Conservation (phyloP, 2,329 filamentous ascomycete species). For the Neofusicoccum laricinum region DNA sequence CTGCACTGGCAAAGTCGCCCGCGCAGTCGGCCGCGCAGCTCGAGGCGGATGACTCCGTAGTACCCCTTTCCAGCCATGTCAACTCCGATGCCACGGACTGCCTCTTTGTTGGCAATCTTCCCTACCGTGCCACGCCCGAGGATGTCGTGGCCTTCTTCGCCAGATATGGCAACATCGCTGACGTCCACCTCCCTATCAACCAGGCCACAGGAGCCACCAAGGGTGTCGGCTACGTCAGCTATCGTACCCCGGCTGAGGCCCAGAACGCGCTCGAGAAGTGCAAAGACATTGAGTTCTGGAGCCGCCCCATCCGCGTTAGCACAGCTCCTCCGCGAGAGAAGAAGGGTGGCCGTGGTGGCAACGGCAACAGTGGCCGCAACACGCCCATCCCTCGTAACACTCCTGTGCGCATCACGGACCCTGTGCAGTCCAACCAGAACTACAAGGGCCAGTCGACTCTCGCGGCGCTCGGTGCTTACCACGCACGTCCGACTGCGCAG, state of each 20-base stretch:
- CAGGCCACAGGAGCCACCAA: neutral
- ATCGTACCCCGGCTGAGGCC: neutral
- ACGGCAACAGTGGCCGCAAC: neutral
- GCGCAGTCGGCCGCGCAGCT: neutral
- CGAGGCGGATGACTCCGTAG: neutral
- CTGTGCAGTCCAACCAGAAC: neutral
- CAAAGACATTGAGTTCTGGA: neutral
- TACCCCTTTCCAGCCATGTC: neutral
- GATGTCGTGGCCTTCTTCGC: slow-evolving; percentile 8
- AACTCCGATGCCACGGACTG: neutral
- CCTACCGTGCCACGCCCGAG: neutral
- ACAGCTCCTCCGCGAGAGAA: neutral
- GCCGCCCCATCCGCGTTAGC: neutral
- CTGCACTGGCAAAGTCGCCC: neutral
- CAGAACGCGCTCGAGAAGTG: neutral
- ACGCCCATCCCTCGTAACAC: neutral
- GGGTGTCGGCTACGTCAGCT: slow-evolving; percentile 5
- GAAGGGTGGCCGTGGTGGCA: neutral
- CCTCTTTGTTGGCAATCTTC: slow-evolving; percentile 11
- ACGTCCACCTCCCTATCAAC: slow-evolving; percentile 2
- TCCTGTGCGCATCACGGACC: neutral
- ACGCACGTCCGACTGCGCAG: neutral
- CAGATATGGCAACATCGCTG: neutral
- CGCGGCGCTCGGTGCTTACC: neutral
- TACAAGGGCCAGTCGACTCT: neutral